A percentile compares a stretch with the other conserved stretches of the same genome.
Conservation (phyloP, 257 asterid genomes). For the Ilex aquifolium region DNA sequence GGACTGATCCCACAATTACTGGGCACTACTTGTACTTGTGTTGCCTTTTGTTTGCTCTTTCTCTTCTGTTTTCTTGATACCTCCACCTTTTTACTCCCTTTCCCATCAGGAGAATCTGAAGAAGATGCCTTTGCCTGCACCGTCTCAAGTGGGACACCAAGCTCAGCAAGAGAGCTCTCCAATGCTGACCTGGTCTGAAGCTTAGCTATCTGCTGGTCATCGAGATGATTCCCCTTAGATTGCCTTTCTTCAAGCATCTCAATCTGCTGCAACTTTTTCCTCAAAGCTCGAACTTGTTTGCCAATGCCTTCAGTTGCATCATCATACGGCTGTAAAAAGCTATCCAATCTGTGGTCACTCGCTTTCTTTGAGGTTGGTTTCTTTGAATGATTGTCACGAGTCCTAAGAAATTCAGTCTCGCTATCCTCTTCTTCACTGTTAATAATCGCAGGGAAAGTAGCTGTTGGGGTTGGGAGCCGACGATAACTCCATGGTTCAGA, state of each 20-base stretch:
- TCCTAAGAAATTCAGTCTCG: conserved; percentile 43
- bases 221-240: conserved; percentile 62
- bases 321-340: conserved; percentile 57
- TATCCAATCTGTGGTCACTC: conserved; percentile 41
- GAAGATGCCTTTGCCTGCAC: conserved; percentile 35
- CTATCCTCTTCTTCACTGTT: conserved; percentile 78
- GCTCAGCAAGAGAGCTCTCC: conserved; percentile 74
- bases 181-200: conserved; percentile 53
- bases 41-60: conserved; percentile 56
- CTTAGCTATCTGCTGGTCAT: conserved; percentile 87
- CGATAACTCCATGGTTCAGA: conserved; percentile 88
- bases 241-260: conserved; percentile 87
- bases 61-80: conserved; percentile 55
- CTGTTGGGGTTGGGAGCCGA: conserved; percentile 88
- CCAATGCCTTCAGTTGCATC: conserved; percentile 39
- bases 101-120: conserved; percentile 43
- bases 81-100: conserved; percentile 39
- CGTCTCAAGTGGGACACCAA: conserved; percentile 62
- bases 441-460: conserved; percentile 79
- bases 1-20: conserved; percentile 27
- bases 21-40: conserved; percentile 38
- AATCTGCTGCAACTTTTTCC: conserved; percentile 96
- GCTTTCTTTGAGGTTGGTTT: conserved; percentile 30
- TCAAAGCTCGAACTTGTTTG: conserved; percentile 71
- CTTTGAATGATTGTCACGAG: conserved; percentile 39